Evolutionary conservation across 352 stramenopile species (phyloP), one percentile per base, ranked within the genome.

Genomic region (Pythium guiyangense): DNA sequence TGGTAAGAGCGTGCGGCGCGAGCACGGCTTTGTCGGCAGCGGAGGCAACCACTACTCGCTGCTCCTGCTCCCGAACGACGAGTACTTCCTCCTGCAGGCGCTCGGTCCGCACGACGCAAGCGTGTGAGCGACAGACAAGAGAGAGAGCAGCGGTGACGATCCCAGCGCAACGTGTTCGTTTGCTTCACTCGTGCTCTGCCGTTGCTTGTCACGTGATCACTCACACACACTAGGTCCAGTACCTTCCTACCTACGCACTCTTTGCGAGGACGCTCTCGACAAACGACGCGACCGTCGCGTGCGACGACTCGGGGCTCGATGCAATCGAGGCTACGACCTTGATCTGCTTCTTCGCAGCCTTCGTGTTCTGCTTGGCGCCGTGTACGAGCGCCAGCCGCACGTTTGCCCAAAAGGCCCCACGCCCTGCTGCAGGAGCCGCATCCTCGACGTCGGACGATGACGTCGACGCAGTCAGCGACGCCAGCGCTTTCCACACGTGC

Each of bases 1-100:
- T 34, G 29, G 29, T 9, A 34, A 18, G 25, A 79, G 70, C 25
- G 49, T 57, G 29, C 67, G 46, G 3, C 69, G 73, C 52, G 84
- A 94, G 55, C 84, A 94, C 59, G 84, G 84, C 1, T 94, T 75
- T 48, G 47, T 92, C n/a, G 54, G 79, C 40, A 86, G 86, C 64
- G 84, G 84, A 20, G 79, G 62, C 70, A 94, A 94, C 57, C 78
- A 88, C 54, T 92, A 87, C 61, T 88, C 77, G 10, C 50, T 94
- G 18, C 43, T 94, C 14, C 54, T 91, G 34, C 59, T 94, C 5
- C 84, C 84, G 4, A 67, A 86, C 26, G 70, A 86, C 11, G 73
- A 88, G 54, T 94, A 94, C 50, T 85, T 84, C 40, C 40, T 88
- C 44, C 57, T 92, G 17, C 84, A 94, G 60, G 72, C 76, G 4